Percentiles rank a stretch among this genome's conserved stretches.
Conservation (phyloP, 108 stramenopile species). For the Conticribra guillardii region DNA sequence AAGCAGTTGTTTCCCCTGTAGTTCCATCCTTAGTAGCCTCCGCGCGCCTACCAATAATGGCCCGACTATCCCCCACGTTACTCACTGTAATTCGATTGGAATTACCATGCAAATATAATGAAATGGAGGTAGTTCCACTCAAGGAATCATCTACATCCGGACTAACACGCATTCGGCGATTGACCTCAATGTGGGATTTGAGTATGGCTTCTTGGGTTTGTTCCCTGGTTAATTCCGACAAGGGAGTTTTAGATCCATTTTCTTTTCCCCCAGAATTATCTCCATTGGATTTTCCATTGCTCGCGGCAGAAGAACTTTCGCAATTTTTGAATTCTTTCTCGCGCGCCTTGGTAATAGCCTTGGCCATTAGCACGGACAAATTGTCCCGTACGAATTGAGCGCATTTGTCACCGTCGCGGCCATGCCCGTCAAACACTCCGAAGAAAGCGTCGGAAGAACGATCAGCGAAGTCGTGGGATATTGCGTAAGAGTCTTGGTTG, state of each 20-base stretch:
- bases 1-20: slow-evolving; percentile 3
- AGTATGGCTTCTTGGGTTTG: slow-evolving; percentile 55
- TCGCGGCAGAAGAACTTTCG: slow-evolving; percentile 35
- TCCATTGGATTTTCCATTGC: slow-evolving; percentile 9
- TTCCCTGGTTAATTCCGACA: slow-evolving; percentile 66
- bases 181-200: slow-evolving; percentile 74
- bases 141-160: slow-evolving; percentile 87
- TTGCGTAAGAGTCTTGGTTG: slow-evolving; percentile 87
- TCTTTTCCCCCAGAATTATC: not conserved
- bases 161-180: slow-evolving; percentile 66
- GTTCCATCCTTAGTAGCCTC: slow-evolving; percentile 6
- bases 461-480: slow-evolving; percentile 55
- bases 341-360: slow-evolving; percentile 29
- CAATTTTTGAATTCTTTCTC: slow-evolving; percentile 15
- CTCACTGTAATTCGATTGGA: slow-evolving; percentile 84
- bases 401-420: slow-evolving; percentile 83
- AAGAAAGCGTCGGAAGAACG: slow-evolving; percentile 71
- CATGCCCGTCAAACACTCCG: slow-evolving; percentile 92
- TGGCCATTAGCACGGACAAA: slow-evolving; percentile 49
- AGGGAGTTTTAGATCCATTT: not conserved
- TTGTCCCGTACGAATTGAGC: slow-evolving; percentile 75
- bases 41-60: slow-evolving; percentile 78
- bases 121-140: slow-evolving; percentile 94
- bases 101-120: slow-evolving; percentile 82
- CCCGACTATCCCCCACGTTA: slow-evolving; percentile 97